A percentile compares a stretch with the other conserved stretches of the same genome.
phyloP scores from a whole-genome alignment of 257 asterid genomes.

The Nicotiana noctiflora region DNA sequence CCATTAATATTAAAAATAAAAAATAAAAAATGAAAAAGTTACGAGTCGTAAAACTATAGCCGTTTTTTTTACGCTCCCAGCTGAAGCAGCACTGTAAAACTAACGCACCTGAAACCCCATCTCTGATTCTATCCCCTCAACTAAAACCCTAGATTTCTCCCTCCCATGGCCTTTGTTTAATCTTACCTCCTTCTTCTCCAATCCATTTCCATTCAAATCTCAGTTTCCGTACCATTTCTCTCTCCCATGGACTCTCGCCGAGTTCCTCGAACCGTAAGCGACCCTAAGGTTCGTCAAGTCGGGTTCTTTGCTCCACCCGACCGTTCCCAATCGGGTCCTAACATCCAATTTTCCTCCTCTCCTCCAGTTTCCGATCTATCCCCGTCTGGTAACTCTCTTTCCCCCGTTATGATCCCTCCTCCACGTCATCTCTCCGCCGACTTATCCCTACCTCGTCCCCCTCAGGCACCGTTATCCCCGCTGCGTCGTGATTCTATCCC shows the following conservation, averaged over 20 bases:
- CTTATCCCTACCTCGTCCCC: conserved; percentile 29
- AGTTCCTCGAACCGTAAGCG: conserved; percentile 70
- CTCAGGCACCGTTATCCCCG: conserved; percentile 35
- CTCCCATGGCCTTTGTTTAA: too few relatives aligned
- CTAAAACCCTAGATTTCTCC: conserved; percentile 6
- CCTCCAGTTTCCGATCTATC: conserved; percentile 41
- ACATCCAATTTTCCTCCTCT: conserved; percentile 37
- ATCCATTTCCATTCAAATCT: not conserved
- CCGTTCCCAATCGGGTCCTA: conserved; percentile 56
- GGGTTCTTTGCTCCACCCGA: conserved; percentile 84
- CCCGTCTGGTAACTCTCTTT: conserved; percentile 63
- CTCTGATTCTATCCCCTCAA: conserved; percentile 3
- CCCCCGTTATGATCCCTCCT: conserved; percentile 92
- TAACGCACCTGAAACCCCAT: not conserved
- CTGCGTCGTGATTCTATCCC: conserved; percentile 54
- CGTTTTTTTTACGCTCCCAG: not conserved
- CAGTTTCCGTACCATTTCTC: not conserved
- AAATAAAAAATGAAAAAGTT: not conserved
- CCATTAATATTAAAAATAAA: not conserved
- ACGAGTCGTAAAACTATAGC: not conserved
- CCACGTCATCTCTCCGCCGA: conserved; percentile 54
- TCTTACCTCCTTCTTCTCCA: not conserved
- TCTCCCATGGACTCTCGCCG: conserved; percentile 68
- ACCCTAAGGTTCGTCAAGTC: conserved; percentile 92
- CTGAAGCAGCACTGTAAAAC: conserved; percentile 1